Conservation (phyloP, 2,329 filamentous ascomycete species). For the Aspergillus amoenus region DNA sequence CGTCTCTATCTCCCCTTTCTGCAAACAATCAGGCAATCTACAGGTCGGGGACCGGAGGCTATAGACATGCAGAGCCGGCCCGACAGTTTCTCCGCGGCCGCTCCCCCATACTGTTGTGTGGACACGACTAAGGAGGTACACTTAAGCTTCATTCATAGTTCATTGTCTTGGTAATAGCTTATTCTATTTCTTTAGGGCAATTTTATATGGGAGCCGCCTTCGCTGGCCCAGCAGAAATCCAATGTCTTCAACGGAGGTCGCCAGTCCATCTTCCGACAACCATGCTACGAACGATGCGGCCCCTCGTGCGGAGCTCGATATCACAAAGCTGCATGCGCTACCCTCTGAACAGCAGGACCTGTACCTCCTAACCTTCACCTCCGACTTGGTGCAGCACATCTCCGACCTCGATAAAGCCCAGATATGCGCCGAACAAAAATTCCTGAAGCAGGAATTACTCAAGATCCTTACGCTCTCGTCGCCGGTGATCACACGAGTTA, state of each 20-base stretch:
- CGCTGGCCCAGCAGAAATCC: slow-evolving; percentile 15
- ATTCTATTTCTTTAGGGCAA: neutral
- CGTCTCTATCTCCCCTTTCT: no score
- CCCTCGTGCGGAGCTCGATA: slow-evolving; percentile 68
- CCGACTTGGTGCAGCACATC: slow-evolving; percentile 78
- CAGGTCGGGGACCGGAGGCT: neutral
- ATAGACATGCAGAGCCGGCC: slow-evolving; percentile 23
- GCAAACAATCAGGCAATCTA: no score
- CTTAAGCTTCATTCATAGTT: slow-evolving; percentile 1
- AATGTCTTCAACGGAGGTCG: slow-evolving; percentile 42
- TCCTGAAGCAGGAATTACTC: slow-evolving; percentile 90
- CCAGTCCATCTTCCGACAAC: slow-evolving; percentile 33
- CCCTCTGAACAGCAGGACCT: slow-evolving; percentile 95
- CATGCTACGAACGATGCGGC: slow-evolving; percentile 30
- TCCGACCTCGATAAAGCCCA: slow-evolving; percentile 68
- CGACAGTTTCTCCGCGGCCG: slow-evolving; percentile 30
- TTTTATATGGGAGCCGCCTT: slow-evolving; percentile 15
- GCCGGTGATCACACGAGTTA: slow-evolving; percentile 80
- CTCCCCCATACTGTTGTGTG: slow-evolving; percentile 21
- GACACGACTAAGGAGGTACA: slow-evolving; percentile 16
- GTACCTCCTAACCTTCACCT: slow-evolving; percentile 85
- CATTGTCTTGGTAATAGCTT: slow-evolving; percentile 1
- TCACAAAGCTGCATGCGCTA: slow-evolving; percentile 83
- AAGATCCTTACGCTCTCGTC: slow-evolving; percentile 82
- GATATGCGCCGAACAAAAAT: slow-evolving; percentile 83